These are phyloP conservation scores for Batkoa obscura DNA, from an alignment of 371 early-diverging fungal species.

Conservation along the genomic window DNA sequence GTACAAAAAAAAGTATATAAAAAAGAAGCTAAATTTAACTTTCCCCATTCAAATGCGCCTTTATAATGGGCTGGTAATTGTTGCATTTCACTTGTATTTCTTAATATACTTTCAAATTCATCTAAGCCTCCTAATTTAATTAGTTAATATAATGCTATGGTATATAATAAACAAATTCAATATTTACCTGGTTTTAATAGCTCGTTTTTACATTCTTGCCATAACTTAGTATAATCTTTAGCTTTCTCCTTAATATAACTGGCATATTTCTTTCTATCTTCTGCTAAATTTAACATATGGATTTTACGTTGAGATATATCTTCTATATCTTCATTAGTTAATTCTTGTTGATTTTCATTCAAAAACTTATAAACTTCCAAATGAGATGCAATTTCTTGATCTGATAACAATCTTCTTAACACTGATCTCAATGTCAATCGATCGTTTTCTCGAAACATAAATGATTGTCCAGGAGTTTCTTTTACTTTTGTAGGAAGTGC, in stretches of 20 bases:
- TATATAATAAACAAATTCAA: conserved; percentile 5
- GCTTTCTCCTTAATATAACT: conserved; percentile 27
- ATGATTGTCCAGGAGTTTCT: background rate
- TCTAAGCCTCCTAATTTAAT: conserved; percentile 15
- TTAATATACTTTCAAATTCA: conserved; percentile 18
- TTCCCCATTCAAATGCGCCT: conserved; percentile 37
- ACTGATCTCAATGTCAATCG: conserved; percentile 28
- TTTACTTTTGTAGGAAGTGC: conserved; percentile 1
- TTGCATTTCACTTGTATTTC: conserved; percentile 17
- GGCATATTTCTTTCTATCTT: conserved; percentile 23
- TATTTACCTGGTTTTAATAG: conserved; percentile 24
- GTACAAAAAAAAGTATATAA: conserved; percentile 35
- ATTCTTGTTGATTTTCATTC: conserved; percentile 18
- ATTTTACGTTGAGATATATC: conserved; percentile 19
- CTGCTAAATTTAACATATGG: conserved; percentile 20
- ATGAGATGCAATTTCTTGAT: conserved; percentile 18
- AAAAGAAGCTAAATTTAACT: conserved; percentile 34
- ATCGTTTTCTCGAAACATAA: conserved; percentile 25
- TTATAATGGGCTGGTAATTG: conserved; percentile 25
- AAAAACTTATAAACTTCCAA: conserved; percentile 20
- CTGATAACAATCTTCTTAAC: conserved; percentile 21
- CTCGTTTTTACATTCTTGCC: conserved; percentile 27
- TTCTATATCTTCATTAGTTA: conserved; percentile 17
- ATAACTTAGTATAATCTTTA: conserved; percentile 22
- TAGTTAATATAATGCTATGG: too few relatives aligned